Percentiles rank a stretch among this genome's conserved stretches.
phyloP scores from a whole-genome alignment of 2,329 filamentous ascomycete genomes.

The Fusarium protoensiforme region DNA sequence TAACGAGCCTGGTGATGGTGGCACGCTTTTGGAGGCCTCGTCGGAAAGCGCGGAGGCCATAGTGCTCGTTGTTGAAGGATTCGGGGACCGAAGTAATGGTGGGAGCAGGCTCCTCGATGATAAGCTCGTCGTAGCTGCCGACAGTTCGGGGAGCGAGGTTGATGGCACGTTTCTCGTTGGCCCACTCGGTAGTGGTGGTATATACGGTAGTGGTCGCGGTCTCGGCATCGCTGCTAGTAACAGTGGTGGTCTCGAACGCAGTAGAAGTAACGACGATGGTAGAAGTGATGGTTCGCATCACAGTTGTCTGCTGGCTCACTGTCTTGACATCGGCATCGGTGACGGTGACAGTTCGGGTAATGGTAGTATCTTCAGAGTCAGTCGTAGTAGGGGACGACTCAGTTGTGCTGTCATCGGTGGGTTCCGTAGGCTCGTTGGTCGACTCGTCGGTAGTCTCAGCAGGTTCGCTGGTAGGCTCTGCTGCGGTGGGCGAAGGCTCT shows the following conservation, averaged over 20 bases:
- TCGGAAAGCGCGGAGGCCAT: conserved; percentile 32
- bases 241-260: conserved; percentile 49
- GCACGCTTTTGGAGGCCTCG: conserved; percentile 49
- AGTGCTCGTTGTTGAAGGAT: conserved; percentile 22
- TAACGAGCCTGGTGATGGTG: conserved; percentile 46
- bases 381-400: conserved; percentile 4
- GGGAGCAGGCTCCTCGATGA: conserved; percentile 28
- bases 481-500: conserved; percentile 3
- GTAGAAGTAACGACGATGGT: conserved; percentile 51
- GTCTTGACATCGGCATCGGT: conserved; percentile 42
- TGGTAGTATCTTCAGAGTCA: conserved; percentile 41
- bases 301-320: conserved; percentile 45
- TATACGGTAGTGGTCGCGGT: conserved; percentile 51
- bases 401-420: conserved; percentile 1
- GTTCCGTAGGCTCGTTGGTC: not conserved
- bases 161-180: conserved; percentile 49
- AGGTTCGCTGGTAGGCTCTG: conserved; percentile 7
- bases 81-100: conserved; percentile 32
- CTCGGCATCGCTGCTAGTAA: conserved; percentile 49
- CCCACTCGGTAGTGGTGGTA: conserved; percentile 47
- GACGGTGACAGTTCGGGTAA: conserved; percentile 47
- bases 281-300: conserved; percentile 43
- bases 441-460: not conserved
- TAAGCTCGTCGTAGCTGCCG: conserved; percentile 21
- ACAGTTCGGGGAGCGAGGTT: conserved; percentile 43